phyloP scores from a whole-genome alignment of 257 asterid species.

The Solanum piurae region DNA sequence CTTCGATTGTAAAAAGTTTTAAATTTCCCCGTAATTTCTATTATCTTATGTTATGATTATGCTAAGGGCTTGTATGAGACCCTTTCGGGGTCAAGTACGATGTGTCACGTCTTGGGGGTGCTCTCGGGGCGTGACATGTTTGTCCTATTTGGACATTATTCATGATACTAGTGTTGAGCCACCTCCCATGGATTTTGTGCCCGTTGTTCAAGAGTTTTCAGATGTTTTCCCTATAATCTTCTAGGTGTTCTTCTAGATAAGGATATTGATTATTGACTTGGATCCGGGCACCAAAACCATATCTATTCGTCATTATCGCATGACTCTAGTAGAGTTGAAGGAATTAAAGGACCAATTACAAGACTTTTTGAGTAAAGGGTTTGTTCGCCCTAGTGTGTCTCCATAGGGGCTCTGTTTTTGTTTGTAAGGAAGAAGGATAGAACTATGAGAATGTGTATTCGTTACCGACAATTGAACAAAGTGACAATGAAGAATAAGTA shows the following conservation, averaged over 20 bases:
- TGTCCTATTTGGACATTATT: background rate
- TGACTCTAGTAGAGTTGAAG: background rate
- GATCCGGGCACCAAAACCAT: background rate
- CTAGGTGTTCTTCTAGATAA: background rate
- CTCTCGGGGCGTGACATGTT: too few species aligned
- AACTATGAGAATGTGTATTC: background rate
- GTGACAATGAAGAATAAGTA: background rate
- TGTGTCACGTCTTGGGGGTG: too few species aligned
- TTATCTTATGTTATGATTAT: too few species aligned
- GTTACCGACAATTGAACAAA: background rate
- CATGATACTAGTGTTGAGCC: background rate
- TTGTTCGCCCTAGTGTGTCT: background rate
- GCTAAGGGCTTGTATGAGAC: too few species aligned
- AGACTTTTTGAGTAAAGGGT: background rate
- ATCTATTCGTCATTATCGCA: background rate
- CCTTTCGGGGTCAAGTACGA: too few species aligned
- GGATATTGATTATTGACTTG: background rate
- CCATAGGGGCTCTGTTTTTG: too few species aligned
- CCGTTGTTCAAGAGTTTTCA: background rate
- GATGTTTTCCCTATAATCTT: background rate
- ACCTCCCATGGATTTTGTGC: background rate
- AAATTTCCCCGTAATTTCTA: too few species aligned
- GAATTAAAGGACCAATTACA: background rate
- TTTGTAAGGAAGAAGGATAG: too few species aligned
- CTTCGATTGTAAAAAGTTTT: too few species aligned